Conservation (phyloP, 2,329 filamentous ascomycete genomes). For the Xylaria multiplex region DNA sequence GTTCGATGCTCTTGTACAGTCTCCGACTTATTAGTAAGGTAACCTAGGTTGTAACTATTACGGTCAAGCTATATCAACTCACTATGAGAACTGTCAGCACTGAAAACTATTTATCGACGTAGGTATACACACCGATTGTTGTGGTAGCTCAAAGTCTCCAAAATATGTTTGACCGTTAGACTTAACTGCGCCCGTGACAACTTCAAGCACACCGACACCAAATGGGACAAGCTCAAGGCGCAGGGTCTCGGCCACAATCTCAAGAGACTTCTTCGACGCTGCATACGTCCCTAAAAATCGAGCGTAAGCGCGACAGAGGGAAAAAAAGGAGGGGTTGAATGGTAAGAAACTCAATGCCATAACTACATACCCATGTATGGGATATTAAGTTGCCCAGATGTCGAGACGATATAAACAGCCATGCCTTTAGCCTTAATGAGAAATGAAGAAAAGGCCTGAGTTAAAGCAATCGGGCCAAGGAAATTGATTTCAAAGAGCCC, state of each 20-base stretch:
- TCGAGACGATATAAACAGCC: constrained; percentile 43
- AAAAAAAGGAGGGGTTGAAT: not conserved
- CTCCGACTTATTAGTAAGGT: not conserved
- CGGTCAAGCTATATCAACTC: constrained; percentile 1
- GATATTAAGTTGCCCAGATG: constrained; percentile 42
- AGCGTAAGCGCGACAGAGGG: not conserved
- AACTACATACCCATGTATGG: constrained; percentile 41
- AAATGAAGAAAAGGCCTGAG: constrained; percentile 44
- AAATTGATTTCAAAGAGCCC: constrained; percentile 48
- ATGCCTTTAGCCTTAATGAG: constrained; percentile 47
- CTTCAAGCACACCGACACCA: constrained; percentile 43
- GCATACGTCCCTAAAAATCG: constrained; percentile 39
- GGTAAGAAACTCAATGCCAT: not conserved
- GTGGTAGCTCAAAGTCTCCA: constrained; percentile 41
- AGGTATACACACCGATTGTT: constrained; percentile 30
- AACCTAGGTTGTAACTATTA: no score
- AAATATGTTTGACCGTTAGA: constrained; percentile 46
- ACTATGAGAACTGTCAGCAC: constrained; percentile 16
- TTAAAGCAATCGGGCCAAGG: constrained; percentile 45
- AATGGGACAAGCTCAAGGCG: constrained; percentile 46
- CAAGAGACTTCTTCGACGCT: constrained; percentile 45
- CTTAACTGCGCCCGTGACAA: constrained; percentile 44
- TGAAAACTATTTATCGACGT: not conserved
- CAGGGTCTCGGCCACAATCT: constrained; percentile 44
- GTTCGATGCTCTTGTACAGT: constrained; percentile 42